Evolutionary conservation across 495 filamentous ascomycete species (phyloP).

Genomic region (Lasiosphaeriaceae sp.): DNA sequence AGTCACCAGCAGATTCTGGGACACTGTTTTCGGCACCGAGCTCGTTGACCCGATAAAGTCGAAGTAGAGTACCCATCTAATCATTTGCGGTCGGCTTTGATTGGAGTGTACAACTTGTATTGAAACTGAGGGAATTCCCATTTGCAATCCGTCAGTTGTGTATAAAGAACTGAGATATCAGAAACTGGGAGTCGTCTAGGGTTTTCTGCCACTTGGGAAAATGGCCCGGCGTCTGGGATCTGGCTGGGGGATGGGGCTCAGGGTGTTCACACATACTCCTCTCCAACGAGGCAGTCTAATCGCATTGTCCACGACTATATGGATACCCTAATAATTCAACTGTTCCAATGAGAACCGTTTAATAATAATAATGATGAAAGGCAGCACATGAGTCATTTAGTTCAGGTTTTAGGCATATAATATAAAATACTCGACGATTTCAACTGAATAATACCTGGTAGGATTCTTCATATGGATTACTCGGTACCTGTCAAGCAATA

Average conservation of each 20-base stretch:
- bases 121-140: neutral
- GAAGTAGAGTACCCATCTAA: conserved; percentile 35
- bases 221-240: neutral
- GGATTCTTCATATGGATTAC: no score
- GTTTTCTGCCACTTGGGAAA: neutral
- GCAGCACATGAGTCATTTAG: no score
- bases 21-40: conserved; percentile 85
- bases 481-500: no score
- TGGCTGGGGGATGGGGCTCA: neutral
- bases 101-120: neutral
- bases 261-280: neutral
- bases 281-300: neutral
- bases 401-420: no score
- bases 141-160: neutral
- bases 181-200: neutral
- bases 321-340: neutral
- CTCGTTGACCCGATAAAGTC: conserved; percentile 56
- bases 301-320: neutral
- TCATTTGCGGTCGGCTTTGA: neutral
- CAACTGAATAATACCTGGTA: no score
- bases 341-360: neutral
- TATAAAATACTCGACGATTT: no score
- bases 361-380: no score
- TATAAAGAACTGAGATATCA: no score
- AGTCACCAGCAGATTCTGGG: conserved; percentile 98